Base-by-base conservation (phyloP, 371 early-diverging fungal species). In the Coemansia sp. region DNA sequence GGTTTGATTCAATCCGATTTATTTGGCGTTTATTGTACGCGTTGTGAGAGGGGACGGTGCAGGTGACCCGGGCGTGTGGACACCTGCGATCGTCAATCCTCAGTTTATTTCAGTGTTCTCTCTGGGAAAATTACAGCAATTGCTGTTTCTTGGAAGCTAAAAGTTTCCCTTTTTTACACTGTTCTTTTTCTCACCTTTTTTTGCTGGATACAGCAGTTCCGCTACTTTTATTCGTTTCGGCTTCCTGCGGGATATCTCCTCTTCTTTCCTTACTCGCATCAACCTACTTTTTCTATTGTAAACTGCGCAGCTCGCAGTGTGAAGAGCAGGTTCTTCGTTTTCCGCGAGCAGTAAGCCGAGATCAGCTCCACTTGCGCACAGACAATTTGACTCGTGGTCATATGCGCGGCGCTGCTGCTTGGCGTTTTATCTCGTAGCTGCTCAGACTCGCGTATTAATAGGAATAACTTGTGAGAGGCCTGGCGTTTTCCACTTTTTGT, bases 21-120 rank as follows among this genome's bases (percentile, higher is more conserved):
- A 14, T n/a, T 44, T 44, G 44, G 16, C 16, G 5, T 44, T 44
- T 44, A 44, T 44, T 44, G n/a, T 44, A 44, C 44, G 44, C 44
- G 52, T n/a, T 11, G 28, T 11, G 28, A 8, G 14, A 25, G n/a
- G 54, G 54, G 54, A 53, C 25, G 54, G 54, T 21, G 20, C 54
- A 53, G 54, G 54, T 53, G 54, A 53, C 54, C 52, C 18, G 18
- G 52, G 18, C 54, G n/a, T 53, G 52, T 12, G 52, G 18, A 51
- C 20, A 52, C 21, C 25, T 23, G 20, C 44, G 42, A 42, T 44
- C 37, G 37, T 18, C 58, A 58, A 37, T 37, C 9, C 8, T 30
- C 30, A 1, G 42, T 14, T n/a, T 14, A 16, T 44, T 44, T 44
- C 12, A 44, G 16, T n/a, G 44, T 37, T 37, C 37, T 37, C 37